Base-by-base conservation (phyloP, 352 stramenopile species). In the Globisporangium emineosum region DNA sequence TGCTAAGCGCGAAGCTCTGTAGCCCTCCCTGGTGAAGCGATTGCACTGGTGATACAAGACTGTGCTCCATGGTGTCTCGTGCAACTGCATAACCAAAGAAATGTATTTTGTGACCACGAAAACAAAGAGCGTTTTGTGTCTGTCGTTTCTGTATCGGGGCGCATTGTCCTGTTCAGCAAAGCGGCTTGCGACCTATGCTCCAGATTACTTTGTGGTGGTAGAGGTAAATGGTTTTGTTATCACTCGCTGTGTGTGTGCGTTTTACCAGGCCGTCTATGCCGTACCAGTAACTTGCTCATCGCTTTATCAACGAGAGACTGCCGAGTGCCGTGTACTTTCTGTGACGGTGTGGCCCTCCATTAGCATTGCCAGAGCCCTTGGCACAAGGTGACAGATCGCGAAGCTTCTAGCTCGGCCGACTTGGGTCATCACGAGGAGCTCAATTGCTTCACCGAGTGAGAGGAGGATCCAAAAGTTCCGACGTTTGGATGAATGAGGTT, bases 21-120 rank as follows among this genome's bases (percentile, higher is more conserved):
- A 45, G 15, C 37, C 15, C 37, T 45, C n/a, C n/a, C n/a, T n/a
- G 37, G 37, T 7, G 5, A 45, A 45, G 37, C 37, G 37, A n/a
- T 45, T 45, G 37, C 15, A 9, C 9, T 5, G 5, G n/a, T 45
- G 37, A 45, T 19, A 45, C 37, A 45, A 15, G 5, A n/a, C 13
- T 5, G n/a, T n/a, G n/a, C n/a, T n/a, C n/a, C n/a, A n/a, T n/a
- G 37, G 13, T n/a, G 15, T n/a, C 15, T 9, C 13, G 37, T 45
- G 15, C 15, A n/a, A 19, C n/a, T 45, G 37, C n/a, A n/a, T n/a
- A 45, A n/a, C 37, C 37, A 45, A n/a, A 9, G 3, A 45, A 45
- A 45, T 45, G 37, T 45, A 45, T 45, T 45, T 45, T 45, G 37
- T n/a, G 37, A 45, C 37, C 37, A 45, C 37, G 37, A 45, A 45